These are phyloP conservation scores for Colletotrichum tanaceti DNA, from an alignment of 2,329 filamentous ascomycete genomes.

Conservation along the genomic window DNA sequence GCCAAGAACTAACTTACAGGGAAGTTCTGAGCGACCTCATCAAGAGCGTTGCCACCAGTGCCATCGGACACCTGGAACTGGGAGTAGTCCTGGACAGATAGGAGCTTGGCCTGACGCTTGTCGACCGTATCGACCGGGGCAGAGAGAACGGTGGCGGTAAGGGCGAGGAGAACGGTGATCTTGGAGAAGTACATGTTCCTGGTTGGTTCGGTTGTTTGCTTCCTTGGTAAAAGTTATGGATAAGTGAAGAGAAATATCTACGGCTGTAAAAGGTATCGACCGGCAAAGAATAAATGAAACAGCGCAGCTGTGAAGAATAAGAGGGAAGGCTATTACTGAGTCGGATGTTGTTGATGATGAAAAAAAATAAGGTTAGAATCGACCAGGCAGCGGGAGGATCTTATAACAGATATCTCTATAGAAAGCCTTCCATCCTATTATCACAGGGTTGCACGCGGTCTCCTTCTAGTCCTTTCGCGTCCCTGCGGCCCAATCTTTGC, in stretches of 20 bases:
- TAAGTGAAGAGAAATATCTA: constrained; percentile 25
- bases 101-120: constrained; percentile 43
- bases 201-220: constrained; percentile 20
- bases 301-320: constrained; percentile 36
- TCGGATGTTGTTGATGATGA: constrained; percentile 28
- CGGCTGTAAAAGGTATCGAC: constrained; percentile 20
- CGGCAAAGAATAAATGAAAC: constrained; percentile 28
- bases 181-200: constrained; percentile 54
- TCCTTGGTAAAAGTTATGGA: constrained; percentile 17
- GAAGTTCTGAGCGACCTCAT: constrained; percentile 65
- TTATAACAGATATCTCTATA: constrained; percentile 36
- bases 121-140: constrained; percentile 40
- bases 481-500: neutral
- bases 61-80: constrained; percentile 62
- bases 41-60: constrained; percentile 63
- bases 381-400: constrained; percentile 31
- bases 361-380: neutral
- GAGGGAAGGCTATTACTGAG: constrained; percentile 20
- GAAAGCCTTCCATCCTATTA: neutral
- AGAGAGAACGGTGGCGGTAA: constrained; percentile 51
- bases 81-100: constrained; percentile 37
- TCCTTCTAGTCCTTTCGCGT: constrained; percentile 6
- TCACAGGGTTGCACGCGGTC: constrained; percentile 8
- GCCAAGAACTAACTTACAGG: constrained; percentile 53
- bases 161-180: constrained; percentile 51